Evolutionary conservation across 495 filamentous ascomycete species (phyloP), one percentile per base, ranked within the genome.

Genomic region (Thermothielavioides terrestris): DNA sequence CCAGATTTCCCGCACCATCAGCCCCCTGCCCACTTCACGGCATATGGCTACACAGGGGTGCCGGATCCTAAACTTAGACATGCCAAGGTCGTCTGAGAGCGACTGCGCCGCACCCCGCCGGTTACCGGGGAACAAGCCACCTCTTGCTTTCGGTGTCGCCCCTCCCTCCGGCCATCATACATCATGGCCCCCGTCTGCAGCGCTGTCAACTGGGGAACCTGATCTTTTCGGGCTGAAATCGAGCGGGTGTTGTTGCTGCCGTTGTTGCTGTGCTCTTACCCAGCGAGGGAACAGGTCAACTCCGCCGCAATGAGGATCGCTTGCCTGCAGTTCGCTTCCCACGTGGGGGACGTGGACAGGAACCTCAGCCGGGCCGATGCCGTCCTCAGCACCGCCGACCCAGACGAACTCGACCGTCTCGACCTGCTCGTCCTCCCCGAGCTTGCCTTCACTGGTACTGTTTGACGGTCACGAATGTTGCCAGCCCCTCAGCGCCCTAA

Each of bases 381-480:
- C 14, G 67, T 95, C 42, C 70, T 97, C 17, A 73, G 72, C 32
- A 71, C 65, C 38, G 72, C 73, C 10, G 64, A 71, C 38, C 66
- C 74, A 1, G 58, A 67, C 30, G 64, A 77, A 25, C 62, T 86
- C 26, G 79, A 85, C 27, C 60, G 72, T 28, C 55, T 86, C 15
- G 82, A 86, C 52, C 65, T 95, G 39, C 73, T 95, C 21, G 80
- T 95, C 14, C 69, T 97, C 40, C 88, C 89, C 1, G 91, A 97
- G 66, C 63, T 95, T 58, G 88, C 90, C 17, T 87, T 97, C 63
- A 79, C 86, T 43, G 88, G 87, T 88, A 72, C 55, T 77, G 10
- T 7, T 37, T 71, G 41, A 34, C 14, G 21, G 3, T 7, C 14
- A 26, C 17, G 4, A 7, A 10, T 35, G 8, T 1, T 18, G 2